phyloP scores from a whole-genome alignment of 331 rosid genomes.

The Telfairia occidentalis region DNA sequence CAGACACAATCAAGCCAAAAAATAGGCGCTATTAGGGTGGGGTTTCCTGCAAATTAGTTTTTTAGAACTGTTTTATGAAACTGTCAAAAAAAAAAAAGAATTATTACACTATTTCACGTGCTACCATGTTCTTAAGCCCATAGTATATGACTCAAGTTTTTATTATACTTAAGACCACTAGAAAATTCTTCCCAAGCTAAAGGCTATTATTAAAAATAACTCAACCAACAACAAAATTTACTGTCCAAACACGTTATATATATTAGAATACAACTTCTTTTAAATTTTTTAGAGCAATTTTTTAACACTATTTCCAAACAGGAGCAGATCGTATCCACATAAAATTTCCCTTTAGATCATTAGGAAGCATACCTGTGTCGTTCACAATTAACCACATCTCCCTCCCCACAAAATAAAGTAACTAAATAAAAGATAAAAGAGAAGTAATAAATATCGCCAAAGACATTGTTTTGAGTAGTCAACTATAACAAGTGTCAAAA shows the following conservation, averaged over 20 bases:
- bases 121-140: background rate
- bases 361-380: background rate
- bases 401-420: background rate
- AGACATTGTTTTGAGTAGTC: background rate
- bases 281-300: background rate
- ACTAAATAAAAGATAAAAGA: background rate
- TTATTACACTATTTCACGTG: background rate
- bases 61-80: background rate
- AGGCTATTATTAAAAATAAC: background rate
- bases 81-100: background rate
- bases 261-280: background rate
- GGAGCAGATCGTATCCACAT: background rate
- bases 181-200: background rate
- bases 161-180: background rate
- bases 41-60: background rate
- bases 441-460: background rate
- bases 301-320: background rate
- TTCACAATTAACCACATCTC: background rate
- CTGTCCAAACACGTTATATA: background rate
- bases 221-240: background rate
- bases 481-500: background rate
- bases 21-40: background rate
- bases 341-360: background rate
- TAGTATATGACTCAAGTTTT: background rate
- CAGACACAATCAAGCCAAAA: background rate